Base-by-base conservation (phyloP, 768 basidiomycete genomes). In the Fomitopsis pulvina region DNA sequence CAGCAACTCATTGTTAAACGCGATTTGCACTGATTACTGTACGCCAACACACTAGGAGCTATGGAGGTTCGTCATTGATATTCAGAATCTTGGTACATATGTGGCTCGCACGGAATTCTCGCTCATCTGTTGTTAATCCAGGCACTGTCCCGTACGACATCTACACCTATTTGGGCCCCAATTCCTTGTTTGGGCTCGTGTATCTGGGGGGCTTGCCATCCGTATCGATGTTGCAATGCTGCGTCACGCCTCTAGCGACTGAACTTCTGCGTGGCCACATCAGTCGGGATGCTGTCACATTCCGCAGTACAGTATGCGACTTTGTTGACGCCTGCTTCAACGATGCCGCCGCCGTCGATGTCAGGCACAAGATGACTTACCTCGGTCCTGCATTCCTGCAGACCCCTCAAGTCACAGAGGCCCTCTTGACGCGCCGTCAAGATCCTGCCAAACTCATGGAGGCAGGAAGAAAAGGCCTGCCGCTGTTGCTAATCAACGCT, bases 131-230 rank as follows among this genome's bases (percentile, higher is more conserved):
- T 12, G 52, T 54, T 27, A 48, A 52, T 11, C 40, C 52, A 8
- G 60, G 57, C 40, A 37, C 34, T 4, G 14, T 37, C 4, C 4
- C 34, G 4, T 37, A 18, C 14, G 28, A 37, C 34, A 14, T 58
- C 37, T 55, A 50, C 40, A 48, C 60, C 16, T 27, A 50, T 45
- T 20, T 47, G 25, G 22, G 24, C 14, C 39, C 50, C 16, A 28
- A 39, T 11, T 44, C 54, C 22, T 21, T 62, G 26, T 25, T 52
- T 5, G 60, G 54, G 14, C 22, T 55, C 14, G 57, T 62, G 24
- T 51, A 49, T 47, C 42, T 60, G 26, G 48, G 52, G 10, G 53
- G 52, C 2, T 26, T 58, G n/a, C 58, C 50, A 1, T 57, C 49
- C 49, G 47, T 58, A 12, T 29, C 52, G 6, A 41, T 50, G 29